Conservation (phyloP, 208 protist species). For the Porcisia hertigi region DNA sequence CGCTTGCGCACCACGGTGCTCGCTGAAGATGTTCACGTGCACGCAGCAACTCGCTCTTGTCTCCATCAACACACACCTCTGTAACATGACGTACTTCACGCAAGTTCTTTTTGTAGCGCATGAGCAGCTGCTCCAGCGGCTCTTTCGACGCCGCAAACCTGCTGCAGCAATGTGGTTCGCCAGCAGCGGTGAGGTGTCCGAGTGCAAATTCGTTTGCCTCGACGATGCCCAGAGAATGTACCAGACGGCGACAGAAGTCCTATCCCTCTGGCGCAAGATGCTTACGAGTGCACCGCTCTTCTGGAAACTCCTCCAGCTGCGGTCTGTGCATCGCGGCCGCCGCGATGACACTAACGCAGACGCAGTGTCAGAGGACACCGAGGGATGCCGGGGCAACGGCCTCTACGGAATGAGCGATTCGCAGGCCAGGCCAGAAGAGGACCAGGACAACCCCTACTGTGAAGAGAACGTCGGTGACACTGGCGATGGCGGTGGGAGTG, state of each 20-base stretch:
- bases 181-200: background rate
- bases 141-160: conserved; percentile 11
- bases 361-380: background rate
- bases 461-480: background rate
- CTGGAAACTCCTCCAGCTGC: conserved; percentile 29
- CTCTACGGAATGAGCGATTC: background rate
- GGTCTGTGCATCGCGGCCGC: background rate
- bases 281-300: conserved; percentile 24
- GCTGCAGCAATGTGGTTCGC: background rate
- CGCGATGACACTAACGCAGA: background rate
- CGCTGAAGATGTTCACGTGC: conserved; percentile 29
- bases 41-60: conserved; percentile 32
- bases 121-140: conserved; percentile 25
- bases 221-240: conserved; percentile 22
- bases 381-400: background rate
- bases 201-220: background rate
- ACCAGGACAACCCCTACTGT: background rate
- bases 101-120: conserved; percentile 30
- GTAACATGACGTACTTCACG: conserved; percentile 17
- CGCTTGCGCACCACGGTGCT: conserved; percentile 9
- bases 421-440: background rate
- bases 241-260: conserved; percentile 23
- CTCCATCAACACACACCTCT: conserved; percentile 20
- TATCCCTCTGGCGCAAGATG: conserved; percentile 36
- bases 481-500: background rate